These are phyloP conservation scores for Penicillium coprophilum DNA, from an alignment of 495 filamentous ascomycete species.

Conservation along the genomic window DNA sequence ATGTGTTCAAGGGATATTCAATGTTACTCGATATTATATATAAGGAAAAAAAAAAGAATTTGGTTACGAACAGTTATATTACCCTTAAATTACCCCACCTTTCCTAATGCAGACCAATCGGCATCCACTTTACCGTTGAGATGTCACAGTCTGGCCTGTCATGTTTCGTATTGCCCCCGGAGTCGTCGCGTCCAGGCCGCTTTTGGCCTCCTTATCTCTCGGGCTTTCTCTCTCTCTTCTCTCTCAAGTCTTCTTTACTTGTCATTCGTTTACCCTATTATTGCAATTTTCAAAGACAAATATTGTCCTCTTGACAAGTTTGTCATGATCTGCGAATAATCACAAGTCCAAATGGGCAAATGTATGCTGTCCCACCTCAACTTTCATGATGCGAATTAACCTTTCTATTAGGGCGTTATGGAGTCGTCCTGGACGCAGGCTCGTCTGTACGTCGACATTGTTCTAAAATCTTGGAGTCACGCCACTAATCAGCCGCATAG, in stretches of 20 bases:
- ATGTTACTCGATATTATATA: too few relatives aligned
- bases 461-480: not conserved
- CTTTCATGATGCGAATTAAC: not conserved
- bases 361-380: slow-evolving; percentile 34
- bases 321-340: slow-evolving; percentile 37
- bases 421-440: slow-evolving; percentile 67
- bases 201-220: slow-evolving; percentile 27
- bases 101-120: slow-evolving; percentile 11
- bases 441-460: slow-evolving; percentile 54
- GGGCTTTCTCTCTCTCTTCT: slow-evolving; percentile 4
- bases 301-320: slow-evolving; percentile 11
- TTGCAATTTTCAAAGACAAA: not conserved
- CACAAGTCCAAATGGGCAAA: slow-evolving; percentile 48
- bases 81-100: slow-evolving; percentile 15
- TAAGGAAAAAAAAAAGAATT: not conserved
- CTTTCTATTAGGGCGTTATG: slow-evolving; percentile 55
- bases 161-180: slow-evolving; percentile 24
- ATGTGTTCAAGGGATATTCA: too few relatives aligned
- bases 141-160: slow-evolving; percentile 20
- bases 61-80: slow-evolving; percentile 15
- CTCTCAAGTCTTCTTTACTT: slow-evolving; percentile 9
- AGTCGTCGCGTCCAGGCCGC: slow-evolving; percentile 27
- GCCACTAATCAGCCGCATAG: slow-evolving; percentile 30
- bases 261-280: slow-evolving; percentile 22
- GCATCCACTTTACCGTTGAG: not conserved